These are phyloP conservation scores for Hypoxylon sp. DNA, from an alignment of 2,329 filamentous ascomycete species.

Conservation along the genomic window DNA sequence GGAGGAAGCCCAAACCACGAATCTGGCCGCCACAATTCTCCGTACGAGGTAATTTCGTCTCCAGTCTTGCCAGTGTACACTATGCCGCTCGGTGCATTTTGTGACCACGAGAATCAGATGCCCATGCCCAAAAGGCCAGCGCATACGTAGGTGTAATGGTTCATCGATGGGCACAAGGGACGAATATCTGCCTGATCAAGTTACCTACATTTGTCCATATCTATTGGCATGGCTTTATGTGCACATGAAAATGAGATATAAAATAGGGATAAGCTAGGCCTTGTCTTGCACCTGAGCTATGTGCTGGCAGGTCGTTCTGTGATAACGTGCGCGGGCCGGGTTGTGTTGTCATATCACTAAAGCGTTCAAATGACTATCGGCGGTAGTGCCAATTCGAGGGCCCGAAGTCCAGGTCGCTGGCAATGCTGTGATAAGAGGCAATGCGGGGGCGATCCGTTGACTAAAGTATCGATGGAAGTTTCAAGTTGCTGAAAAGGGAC, in stretches of 20 bases:
- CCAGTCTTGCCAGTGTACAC: slow-evolving; percentile 3
- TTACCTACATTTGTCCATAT: slow-evolving; percentile 12
- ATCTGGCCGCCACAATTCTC: slow-evolving; percentile 38
- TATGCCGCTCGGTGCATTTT: slow-evolving; percentile 33
- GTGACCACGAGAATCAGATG: slow-evolving; percentile 39
- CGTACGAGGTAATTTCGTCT: slow-evolving; percentile 38
- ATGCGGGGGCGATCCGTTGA: slow-evolving; percentile 40
- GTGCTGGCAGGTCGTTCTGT: slow-evolving; percentile 34
- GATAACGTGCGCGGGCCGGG: slow-evolving; percentile 38
- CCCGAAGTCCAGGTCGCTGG: slow-evolving; percentile 22
- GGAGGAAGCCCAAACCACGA: slow-evolving; percentile 35
- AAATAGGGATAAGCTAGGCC: slow-evolving; percentile 30
- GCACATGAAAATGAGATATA: slow-evolving; percentile 16
- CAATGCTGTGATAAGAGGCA: slow-evolving; percentile 26
- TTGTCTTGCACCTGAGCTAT: slow-evolving; percentile 42
- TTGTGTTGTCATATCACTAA: slow-evolving; percentile 43
- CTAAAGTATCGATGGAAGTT: slow-evolving; percentile 34
- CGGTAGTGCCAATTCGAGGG: slow-evolving; percentile 24
- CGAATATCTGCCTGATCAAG: slow-evolving; percentile 39
- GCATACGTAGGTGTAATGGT: slow-evolving; percentile 36
- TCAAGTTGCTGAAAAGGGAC: slow-evolving; percentile 39
- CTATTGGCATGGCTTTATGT: slow-evolving; percentile 1
- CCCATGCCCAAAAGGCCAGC: slow-evolving; percentile 34
- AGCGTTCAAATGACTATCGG: slow-evolving; percentile 41
- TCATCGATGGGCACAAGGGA: slow-evolving; percentile 33